Conservation (phyloP, 2,329 filamentous ascomycete genomes). For the Macrophomina pseudophaseolina region DNA sequence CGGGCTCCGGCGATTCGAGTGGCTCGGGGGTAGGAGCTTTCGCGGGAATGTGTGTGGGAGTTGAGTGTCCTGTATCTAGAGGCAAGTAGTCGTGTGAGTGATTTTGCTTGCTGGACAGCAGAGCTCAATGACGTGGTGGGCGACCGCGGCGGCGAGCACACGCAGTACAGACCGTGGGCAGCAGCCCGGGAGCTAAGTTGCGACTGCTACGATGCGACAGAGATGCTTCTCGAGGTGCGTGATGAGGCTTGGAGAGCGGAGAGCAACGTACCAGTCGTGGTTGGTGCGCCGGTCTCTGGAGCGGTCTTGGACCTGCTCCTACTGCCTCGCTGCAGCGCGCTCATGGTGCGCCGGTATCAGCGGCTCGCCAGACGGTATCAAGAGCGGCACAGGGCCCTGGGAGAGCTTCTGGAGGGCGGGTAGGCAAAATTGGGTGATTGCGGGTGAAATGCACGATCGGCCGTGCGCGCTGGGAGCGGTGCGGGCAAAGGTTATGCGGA, state of each 20-base stretch:
- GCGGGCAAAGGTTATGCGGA: slow-evolving; percentile 3
- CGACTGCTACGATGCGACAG: neutral
- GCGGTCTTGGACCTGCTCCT: slow-evolving; percentile 44
- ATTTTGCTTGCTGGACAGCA: neutral
- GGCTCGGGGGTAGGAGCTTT: slow-evolving; percentile 27
- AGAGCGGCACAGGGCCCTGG: neutral
- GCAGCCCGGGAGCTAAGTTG: neutral
- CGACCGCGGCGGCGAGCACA: neutral
- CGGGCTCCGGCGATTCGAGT: slow-evolving; percentile 26
- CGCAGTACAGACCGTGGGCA: neutral
- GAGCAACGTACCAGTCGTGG: slow-evolving; percentile 18
- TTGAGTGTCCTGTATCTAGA: slow-evolving; percentile 16
- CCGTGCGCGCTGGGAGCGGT: slow-evolving; percentile 21
- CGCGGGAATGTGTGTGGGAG: slow-evolving; percentile 15
- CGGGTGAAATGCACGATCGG: slow-evolving; percentile 22
- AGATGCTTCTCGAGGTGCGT: neutral
- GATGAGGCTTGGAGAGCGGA: neutral
- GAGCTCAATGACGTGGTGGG: slow-evolving; percentile 23
- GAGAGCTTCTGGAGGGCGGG: neutral
- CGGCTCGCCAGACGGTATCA: slow-evolving; percentile 8
- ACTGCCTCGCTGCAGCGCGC: slow-evolving; percentile 42
- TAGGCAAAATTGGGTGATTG: slow-evolving; percentile 25
- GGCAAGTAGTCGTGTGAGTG: slow-evolving; percentile 6
- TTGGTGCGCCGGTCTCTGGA: slow-evolving; percentile 32
- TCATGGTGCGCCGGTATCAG: slow-evolving; percentile 45